Evolutionary conservation across 2,329 filamentous ascomycete genomes (phyloP), one percentile per base, ranked within the genome.

Genomic region (Penicillium sp.): DNA sequence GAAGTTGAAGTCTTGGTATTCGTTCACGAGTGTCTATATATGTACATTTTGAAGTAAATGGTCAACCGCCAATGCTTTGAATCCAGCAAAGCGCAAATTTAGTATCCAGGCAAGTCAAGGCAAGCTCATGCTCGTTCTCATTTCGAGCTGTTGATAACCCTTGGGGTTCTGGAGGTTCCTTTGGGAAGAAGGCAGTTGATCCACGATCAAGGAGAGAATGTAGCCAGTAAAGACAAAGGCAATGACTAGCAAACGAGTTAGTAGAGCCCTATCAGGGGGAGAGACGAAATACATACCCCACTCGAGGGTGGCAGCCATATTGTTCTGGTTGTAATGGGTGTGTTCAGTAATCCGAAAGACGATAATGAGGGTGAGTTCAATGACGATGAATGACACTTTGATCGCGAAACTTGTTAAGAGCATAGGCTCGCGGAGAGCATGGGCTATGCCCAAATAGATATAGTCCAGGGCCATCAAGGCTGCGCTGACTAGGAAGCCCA

Each of bases 191-290:
- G 57, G 56, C 39, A 55, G 38, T 10, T 59, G 40, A 42, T 61
- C 58, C 36, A 61, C 55, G 9, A 56, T 56, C 39, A 61, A 61
- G 18, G 58, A 61, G 13, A 61, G 44, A 32, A 61, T 53, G 41
- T 61, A 61, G 7, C 58, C 58, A 8, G 56, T 59, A 32, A 61
- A 61, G 2, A 59, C 56, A 22, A 61, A 61, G 16, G 58, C 58
- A 43, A 59, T 59, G 24, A 59, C 58, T 61, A 14, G 43, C 14
- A 11, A 11, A 6, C 9, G 1, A 5, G 27, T 60, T 48, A 59
- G 56, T 7, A 11, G 3, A 34, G 7, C 6, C 5, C 5, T 7
- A 16, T n/a, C 8, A 14, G 0, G 18, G 16, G 4, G 7, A 27
- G 34, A 48, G 4, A 4, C 31, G 13, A 16, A 5, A 41, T 32